Percentiles rank a stretch among this genome's conserved stretches.
These are phyloP conservation scores for Exserohilum turcica DNA, from an alignment of 2,329 filamentous ascomycete species.

Conservation along the genomic window DNA sequence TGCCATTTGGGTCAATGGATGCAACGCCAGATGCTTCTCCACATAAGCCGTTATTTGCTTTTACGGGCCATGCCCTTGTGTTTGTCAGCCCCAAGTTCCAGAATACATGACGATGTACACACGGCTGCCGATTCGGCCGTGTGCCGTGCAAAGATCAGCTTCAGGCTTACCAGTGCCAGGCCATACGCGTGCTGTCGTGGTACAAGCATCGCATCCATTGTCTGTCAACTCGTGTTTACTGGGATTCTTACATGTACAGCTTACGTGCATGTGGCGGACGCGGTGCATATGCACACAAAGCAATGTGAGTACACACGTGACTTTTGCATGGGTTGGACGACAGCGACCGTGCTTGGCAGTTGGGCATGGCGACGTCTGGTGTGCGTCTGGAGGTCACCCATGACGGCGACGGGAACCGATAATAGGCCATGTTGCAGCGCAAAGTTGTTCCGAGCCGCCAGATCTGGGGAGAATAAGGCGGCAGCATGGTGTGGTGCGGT, in stretches of 20 bases:
- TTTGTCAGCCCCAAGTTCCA: background rate
- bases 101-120: background rate
- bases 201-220: background rate
- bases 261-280: conserved; percentile 1
- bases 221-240: background rate
- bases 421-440: background rate
- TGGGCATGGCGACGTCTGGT: background rate
- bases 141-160: conserved; percentile 1
- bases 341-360: no score
- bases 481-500: background rate
- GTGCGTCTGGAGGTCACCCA: background rate
- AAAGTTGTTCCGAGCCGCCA: background rate
- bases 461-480: background rate
- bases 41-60: background rate
- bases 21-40: background rate
- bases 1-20: background rate
- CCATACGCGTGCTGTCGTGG: background rate
- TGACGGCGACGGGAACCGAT: background rate
- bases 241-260: conserved; percentile 2
- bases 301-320: background rate
- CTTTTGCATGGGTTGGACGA: background rate
- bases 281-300: conserved; percentile 1
- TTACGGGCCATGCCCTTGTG: no score
- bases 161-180: background rate
- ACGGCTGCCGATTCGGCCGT: conserved; percentile 1